Conservation (phyloP, 2,329 filamentous ascomycete genomes). For the Plectosphaerella sp. region DNA sequence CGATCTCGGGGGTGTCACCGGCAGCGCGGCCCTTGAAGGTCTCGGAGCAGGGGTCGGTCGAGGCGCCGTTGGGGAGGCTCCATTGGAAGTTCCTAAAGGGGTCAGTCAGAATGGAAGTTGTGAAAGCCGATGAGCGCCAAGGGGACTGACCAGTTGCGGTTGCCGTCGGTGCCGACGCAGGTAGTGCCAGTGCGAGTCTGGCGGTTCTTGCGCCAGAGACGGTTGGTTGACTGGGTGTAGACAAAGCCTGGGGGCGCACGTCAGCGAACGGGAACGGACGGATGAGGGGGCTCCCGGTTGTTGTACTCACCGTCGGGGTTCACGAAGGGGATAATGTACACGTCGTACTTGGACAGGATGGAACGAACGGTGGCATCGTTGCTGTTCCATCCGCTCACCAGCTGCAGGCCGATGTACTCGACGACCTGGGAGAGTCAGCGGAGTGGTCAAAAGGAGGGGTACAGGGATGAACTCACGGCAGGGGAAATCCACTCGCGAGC, state of each 20-base stretch:
- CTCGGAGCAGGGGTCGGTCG: conserved; percentile 37
- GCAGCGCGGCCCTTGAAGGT: conserved; percentile 31
- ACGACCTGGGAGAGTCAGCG: conserved; percentile 18
- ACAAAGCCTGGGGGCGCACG: conserved; percentile 34
- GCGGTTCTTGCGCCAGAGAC: conserved; percentile 51
- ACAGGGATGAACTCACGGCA: conserved; percentile 23
- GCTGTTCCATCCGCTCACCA: conserved; percentile 33
- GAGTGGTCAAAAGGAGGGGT: too few relatives aligned
- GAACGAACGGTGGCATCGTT: conserved; percentile 16
- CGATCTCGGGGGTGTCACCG: conserved; percentile 39
- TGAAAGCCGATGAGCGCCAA: too few relatives aligned
- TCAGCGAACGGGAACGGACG: neutral
- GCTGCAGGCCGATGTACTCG: conserved; percentile 39
- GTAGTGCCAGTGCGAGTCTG: conserved; percentile 24
- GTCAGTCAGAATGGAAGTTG: neutral
- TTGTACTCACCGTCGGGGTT: conserved; percentile 42
- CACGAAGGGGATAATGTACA: conserved; percentile 52
- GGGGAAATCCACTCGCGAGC: conserved; percentile 48
- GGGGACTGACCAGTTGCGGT: conserved; percentile 41
- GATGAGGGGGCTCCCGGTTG: neutral
- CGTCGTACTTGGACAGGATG: conserved; percentile 53
- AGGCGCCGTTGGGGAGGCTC: conserved; percentile 35
- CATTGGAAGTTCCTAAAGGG: conserved; percentile 29
- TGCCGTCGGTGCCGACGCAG: conserved; percentile 42
- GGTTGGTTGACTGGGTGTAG: conserved; percentile 45